These are phyloP conservation scores for Auricularia sp. DNA, from an alignment of 768 basidiomycete species.

Conservation along the genomic window DNA sequence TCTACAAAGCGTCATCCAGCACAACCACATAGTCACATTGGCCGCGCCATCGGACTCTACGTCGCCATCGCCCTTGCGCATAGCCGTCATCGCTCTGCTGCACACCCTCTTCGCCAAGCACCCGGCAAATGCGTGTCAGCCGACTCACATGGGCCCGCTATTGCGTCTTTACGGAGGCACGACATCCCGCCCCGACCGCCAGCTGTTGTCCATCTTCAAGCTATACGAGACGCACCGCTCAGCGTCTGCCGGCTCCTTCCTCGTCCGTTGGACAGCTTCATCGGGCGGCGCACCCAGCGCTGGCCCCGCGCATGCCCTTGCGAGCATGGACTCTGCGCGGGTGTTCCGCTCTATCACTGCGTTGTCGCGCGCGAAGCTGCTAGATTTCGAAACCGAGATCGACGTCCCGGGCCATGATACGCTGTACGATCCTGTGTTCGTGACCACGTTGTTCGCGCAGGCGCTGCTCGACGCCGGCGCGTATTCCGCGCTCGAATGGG, in stretches of 20 bases:
- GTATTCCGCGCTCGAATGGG: slow-evolving; percentile 62
- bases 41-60: slow-evolving; percentile 18
- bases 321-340: slow-evolving; percentile 53
- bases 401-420: slow-evolving; percentile 23
- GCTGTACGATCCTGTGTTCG: slow-evolving; percentile 74
- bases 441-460: slow-evolving; percentile 55
- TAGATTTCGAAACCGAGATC: slow-evolving; percentile 29
- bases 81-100: slow-evolving; percentile 45
- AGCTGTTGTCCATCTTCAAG: slow-evolving; percentile 63
- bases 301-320: slow-evolving; percentile 52
- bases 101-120: slow-evolving; percentile 62
- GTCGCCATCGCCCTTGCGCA: slow-evolving; percentile 23
- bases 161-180: slow-evolving; percentile 67
- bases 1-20: slow-evolving; percentile 66
- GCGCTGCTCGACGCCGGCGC: slow-evolving; percentile 52
- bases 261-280: slow-evolving; percentile 45
- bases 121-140: slow-evolving; percentile 76
- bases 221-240: slow-evolving; percentile 67
- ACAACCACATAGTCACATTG: slow-evolving; percentile 47
- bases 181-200: slow-evolving; percentile 50
- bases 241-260: slow-evolving; percentile 49
- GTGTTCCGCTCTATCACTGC: slow-evolving; percentile 64
- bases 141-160: slow-evolving; percentile 71
- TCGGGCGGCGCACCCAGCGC: slow-evolving; percentile 30
- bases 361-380: slow-evolving; percentile 40